Conservation (phyloP, 192 early-diverging fungal species). For the Coemansia sp. region DNA sequence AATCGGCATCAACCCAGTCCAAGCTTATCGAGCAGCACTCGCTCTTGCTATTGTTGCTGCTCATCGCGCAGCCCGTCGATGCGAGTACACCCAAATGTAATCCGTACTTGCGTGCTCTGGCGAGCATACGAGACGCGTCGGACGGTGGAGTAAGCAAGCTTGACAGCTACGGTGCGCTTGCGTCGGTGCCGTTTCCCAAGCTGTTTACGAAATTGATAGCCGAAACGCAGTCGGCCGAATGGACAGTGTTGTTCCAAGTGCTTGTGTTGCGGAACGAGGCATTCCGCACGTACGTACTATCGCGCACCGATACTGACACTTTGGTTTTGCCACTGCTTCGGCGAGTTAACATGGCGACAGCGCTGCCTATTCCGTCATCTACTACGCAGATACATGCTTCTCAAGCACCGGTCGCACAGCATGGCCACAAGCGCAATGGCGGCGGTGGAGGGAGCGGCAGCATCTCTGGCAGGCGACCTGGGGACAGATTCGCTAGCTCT, state of each 20-base stretch:
- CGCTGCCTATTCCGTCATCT: conserved; percentile 35
- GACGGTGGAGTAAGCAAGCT: conserved; percentile 18
- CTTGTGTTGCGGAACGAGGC: conserved; percentile 40
- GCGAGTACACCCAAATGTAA: conserved; percentile 6
- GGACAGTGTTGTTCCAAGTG: conserved; percentile 38
- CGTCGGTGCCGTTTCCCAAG: conserved; percentile 38
- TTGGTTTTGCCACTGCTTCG: conserved; percentile 46
- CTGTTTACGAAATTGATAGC: conserved; percentile 37
- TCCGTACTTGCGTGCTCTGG: conserved; percentile 36
- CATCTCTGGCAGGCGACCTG: conserved; percentile 1
- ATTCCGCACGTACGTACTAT: conserved; percentile 47
- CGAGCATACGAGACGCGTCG: conserved; percentile 20
- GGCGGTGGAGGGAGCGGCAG: conserved; percentile 1
- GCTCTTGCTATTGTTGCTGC: conserved; percentile 36
- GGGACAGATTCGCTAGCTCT: conserved; percentile 4
- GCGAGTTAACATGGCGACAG: conserved; percentile 31
- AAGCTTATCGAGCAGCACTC: conserved; percentile 41
- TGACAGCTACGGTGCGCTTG: conserved; percentile 6
- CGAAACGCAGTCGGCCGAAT: conserved; percentile 33
- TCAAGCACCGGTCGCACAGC: background rate
- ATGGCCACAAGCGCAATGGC: conserved; percentile 6
- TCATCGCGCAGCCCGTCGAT: conserved; percentile 25
- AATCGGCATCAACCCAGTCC: conserved; percentile 17
- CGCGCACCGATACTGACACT: conserved; percentile 51
- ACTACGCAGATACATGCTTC: background rate